Evolutionary conservation across 371 early-diverging fungal species (phyloP), one percentile per base, ranked within the genome.

Genomic region (Saksenaea oblongispora): DNA sequence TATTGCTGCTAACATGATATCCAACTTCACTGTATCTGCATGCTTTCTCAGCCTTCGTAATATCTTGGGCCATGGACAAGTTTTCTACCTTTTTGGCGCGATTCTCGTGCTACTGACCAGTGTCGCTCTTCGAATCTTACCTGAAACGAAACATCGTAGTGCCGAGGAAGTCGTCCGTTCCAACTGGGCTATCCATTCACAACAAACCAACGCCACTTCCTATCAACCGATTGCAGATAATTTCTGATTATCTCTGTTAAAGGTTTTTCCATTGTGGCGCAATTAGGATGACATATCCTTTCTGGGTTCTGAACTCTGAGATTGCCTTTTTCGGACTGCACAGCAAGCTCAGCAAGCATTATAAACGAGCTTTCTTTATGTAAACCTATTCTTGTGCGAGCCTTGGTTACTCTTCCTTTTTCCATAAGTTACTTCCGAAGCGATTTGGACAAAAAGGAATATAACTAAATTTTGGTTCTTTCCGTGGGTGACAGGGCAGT

Each of bases 61-160:
- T 59, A 63, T 77, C 27, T 76, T 93, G 51, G 89, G 89, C 28
- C 83, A 86, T 51, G 86, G 84, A 1, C 67, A 75, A 64, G 88
- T 89, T 8, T 95, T 94, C 78, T 84, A 89, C 42, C 36, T 95
- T 36, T 96, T 92, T 76, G 87, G 86, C 1, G 58, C 54, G 2
- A 57, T 82, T 31, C 68, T 92, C 8, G 66, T 79, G 0, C 67
- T 67, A 2, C 55, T 86, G 17, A 53, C 69, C 1, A 65, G 67
- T 26, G 74, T 89, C 5, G 90, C 89, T 15, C 77, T 83, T 34
- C 57, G 64, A 26, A 78, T 85, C 28, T 70, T 95, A 2, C 95
- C 95, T 0, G 97, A 96, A 76, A 96, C 97, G 15, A 89, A 89
- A 65, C 93, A 92, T 14, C 64, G 74, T 37, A 74, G 75, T 58